Evolutionary conservation across 768 basidiomycete species (phyloP).

Genomic region (Pulveroboletus sp.): DNA sequence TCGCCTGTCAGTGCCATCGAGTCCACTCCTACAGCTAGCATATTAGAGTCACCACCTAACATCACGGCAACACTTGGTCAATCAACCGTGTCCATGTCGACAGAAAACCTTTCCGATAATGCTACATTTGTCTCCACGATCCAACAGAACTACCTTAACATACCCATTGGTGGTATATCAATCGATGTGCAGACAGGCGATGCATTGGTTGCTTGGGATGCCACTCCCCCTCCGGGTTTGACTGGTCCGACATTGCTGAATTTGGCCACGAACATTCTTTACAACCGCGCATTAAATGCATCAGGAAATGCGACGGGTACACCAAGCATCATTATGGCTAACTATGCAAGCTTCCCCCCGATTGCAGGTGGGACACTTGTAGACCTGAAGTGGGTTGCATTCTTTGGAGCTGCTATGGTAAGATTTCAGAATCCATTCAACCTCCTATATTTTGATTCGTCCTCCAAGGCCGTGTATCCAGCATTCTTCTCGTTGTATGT

Average conservation of each 20-base stretch:
- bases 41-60: constrained; percentile 53
- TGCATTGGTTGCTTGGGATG: constrained; percentile 69
- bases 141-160: constrained; percentile 44
- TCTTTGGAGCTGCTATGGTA: constrained; percentile 72
- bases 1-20: constrained; percentile 37
- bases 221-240: constrained; percentile 50
- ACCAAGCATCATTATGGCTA: constrained; percentile 53
- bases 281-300: constrained; percentile 55
- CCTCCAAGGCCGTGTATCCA: constrained; percentile 61
- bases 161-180: constrained; percentile 67
- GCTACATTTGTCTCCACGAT: constrained; percentile 55
- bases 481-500: constrained; percentile 80
- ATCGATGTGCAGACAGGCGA: constrained; percentile 46
- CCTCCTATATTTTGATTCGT: background rate
- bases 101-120: constrained; percentile 48
- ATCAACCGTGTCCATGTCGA: constrained; percentile 32
- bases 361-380: constrained; percentile 51
- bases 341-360: constrained; percentile 54
- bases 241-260: constrained; percentile 62
- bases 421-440: constrained; percentile 2
- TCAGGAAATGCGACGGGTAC: constrained; percentile 35
- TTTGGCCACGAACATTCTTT: constrained; percentile 61
- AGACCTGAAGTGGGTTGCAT: constrained; percentile 69
- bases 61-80: constrained; percentile 44
- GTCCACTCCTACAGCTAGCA: constrained; percentile 29